Evolutionary conservation across 805 yeast genomes (phyloP), one percentile per base, ranked within the genome.

Genomic region (Metschnikowia bowlesiae): DNA sequence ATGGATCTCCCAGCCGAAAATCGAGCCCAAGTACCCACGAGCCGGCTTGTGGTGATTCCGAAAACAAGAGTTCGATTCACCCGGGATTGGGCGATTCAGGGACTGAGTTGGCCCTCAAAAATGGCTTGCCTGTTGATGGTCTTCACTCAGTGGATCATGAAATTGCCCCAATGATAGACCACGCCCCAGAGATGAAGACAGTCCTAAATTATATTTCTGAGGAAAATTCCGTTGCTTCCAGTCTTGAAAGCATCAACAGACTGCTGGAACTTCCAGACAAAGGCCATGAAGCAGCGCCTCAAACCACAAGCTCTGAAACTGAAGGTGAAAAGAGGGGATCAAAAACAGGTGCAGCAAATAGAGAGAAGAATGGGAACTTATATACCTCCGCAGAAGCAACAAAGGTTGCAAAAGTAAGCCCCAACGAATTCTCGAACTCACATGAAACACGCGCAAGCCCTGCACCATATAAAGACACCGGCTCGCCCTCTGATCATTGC

Each of bases 371-470:
- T 3, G 16, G 9, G 26, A 6, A 8, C 26, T 42, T 42, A 42
- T 42, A 42, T 41, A 41, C 34, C 30, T 29, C 44, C 36, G 35
- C 37, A 18, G 6, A 37, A 13, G 38, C 38, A 13, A 22, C 22
- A 9, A 4, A 26, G 43, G 34, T 33, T 39, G 43, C 43, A 39
- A 39, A 39, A 10, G n/a, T 26, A 8, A 9, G 14, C n/a, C 31
- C 14, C 16, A 14, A 14, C 16, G 6, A 22, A 16, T 26, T 29
- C 10, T 33, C 45, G n/a, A 7, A 33, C 45, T 18, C 38, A 42
- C 26, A n/a, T 42, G 45, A 42, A 42, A 42, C 45, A 42, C 45
- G 45, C 38, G 45, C 44, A 41, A 41, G 29, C 44, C 26, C 31
- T 32, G 37, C 31, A 14, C 32, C 22, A 42, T 42, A 33, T 42